A percentile compares a stretch with the other conserved stretches of the same genome.
phyloP scores from a whole-genome alignment of 2,329 filamentous ascomycete genomes.

The Eurotiales sp. region DNA sequence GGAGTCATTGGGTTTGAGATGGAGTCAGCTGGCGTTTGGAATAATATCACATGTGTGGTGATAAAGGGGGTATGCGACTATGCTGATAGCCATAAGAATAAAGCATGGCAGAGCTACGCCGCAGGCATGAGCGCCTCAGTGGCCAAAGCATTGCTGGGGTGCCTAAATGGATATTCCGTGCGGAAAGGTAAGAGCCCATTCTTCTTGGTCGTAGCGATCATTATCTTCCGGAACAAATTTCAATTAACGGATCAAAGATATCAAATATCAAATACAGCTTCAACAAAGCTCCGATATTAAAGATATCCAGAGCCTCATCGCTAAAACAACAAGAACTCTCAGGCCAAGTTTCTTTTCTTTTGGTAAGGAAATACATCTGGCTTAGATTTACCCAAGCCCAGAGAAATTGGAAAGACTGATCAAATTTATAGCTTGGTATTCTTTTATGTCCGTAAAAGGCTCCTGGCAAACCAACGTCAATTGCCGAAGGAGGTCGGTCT shows the following conservation, averaged over 20 bases:
- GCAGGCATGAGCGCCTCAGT: constrained; percentile 26
- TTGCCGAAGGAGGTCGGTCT: not conserved
- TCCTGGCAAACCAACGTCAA: not conserved
- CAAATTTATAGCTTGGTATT: not conserved
- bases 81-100: constrained; percentile 35
- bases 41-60: constrained; percentile 31
- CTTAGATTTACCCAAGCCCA: no score
- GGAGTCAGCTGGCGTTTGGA: constrained; percentile 24
- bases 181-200: no score
- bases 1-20: constrained; percentile 24
- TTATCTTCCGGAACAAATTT: no score
- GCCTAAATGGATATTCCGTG: not conserved
- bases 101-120: constrained; percentile 32
- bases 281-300: no score
- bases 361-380: no score
- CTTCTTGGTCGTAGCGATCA: no score
- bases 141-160: constrained; percentile 10
- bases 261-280: no score
- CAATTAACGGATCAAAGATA: no score
- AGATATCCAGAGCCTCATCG: no score
- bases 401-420: no score
- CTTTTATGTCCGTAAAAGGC: not conserved
- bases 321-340: no score
- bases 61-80: constrained; percentile 38
- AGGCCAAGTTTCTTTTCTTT: no score